Evolutionary conservation across 2,329 filamentous ascomycete genomes (phyloP).

Genomic region (Hypoxylon sp.): DNA sequence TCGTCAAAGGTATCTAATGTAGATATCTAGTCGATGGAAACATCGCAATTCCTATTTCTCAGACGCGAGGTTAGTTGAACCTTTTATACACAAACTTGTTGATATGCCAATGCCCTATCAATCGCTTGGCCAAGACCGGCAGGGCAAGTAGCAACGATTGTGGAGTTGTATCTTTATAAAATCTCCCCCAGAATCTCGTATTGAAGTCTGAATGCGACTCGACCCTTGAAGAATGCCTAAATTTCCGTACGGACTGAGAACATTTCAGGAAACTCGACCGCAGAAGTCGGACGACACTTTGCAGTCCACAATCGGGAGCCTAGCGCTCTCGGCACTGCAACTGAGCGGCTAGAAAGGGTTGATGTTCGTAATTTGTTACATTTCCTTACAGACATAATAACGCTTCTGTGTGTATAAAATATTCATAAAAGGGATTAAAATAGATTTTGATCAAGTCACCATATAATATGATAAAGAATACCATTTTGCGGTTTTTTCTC

Average conservation of each 20-base stretch:
- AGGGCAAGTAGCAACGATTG: slow-evolving; percentile 36
- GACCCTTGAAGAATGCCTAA: slow-evolving; percentile 25
- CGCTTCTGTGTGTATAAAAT: neutral
- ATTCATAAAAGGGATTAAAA: too few relatives aligned
- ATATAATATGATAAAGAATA: too few relatives aligned
- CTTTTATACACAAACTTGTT: slow-evolving; percentile 35
- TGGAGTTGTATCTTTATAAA: slow-evolving; percentile 32
- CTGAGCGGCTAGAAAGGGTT: neutral
- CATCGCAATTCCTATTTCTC: neutral
- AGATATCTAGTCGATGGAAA: neutral
- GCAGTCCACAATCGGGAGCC: slow-evolving; percentile 2
- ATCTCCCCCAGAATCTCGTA: slow-evolving; percentile 37
- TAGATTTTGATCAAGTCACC: too few relatives aligned
- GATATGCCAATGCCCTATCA: slow-evolving; percentile 18
- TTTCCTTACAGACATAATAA: neutral
- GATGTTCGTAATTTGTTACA: neutral
- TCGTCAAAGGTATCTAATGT: neutral
- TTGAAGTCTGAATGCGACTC: slow-evolving; percentile 32
- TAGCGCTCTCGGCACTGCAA: neutral
- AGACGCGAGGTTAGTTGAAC: neutral
- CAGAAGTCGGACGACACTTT: slow-evolving; percentile 8
- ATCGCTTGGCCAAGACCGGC: slow-evolving; percentile 24
- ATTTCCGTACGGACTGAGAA: slow-evolving; percentile 10
- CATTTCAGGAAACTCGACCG: slow-evolving; percentile 27
- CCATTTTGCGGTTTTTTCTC: too few relatives aligned